These are phyloP conservation scores for Thelonectria olida DNA, from an alignment of 2,329 filamentous ascomycete species.

Conservation along the genomic window DNA sequence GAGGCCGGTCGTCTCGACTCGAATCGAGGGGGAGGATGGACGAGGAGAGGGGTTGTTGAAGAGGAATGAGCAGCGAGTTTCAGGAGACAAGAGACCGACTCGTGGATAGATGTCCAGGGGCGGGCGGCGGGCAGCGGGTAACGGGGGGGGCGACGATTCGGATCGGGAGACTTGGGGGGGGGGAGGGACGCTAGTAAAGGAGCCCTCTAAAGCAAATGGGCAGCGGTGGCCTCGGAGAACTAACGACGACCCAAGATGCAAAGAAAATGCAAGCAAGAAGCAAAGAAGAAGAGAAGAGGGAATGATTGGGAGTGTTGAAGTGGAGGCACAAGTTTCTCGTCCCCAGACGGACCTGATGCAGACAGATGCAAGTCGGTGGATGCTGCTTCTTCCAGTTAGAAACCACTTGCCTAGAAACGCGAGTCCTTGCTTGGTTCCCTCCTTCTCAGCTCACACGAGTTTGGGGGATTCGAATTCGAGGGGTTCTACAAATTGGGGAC, in stretches of 20 bases:
- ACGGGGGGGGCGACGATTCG: constrained; percentile 20
- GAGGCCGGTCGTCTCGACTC: constrained; percentile 32
- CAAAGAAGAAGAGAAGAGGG: background rate
- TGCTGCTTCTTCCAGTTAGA: too few relatives aligned
- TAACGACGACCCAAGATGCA: constrained; percentile 1
- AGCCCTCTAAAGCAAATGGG: constrained; percentile 14
- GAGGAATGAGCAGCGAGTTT: constrained; percentile 39
- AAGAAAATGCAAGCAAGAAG: too few relatives aligned
- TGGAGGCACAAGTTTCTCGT: background rate
- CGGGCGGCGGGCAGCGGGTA: constrained; percentile 33
- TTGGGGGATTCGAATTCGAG: constrained; percentile 21
- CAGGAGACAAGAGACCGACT: constrained; percentile 26
- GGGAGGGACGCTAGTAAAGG: constrained; percentile 7
- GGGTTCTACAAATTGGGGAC: constrained; percentile 20
- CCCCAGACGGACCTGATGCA: background rate
- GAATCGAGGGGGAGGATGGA: constrained; percentile 31
- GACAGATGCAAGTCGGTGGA: background rate
- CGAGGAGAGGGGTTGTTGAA: constrained; percentile 27
- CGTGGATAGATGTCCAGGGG: constrained; percentile 35
- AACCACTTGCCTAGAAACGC: too few relatives aligned
- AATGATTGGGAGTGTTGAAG: background rate
- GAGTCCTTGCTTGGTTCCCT: background rate
- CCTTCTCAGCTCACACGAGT: constrained; percentile 23
- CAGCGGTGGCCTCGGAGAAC: background rate
- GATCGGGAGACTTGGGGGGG: constrained; percentile 10